Evolutionary conservation across 495 filamentous ascomycete species (phyloP), one percentile per base, ranked within the genome.

Genomic region (Tuber brumale): DNA sequence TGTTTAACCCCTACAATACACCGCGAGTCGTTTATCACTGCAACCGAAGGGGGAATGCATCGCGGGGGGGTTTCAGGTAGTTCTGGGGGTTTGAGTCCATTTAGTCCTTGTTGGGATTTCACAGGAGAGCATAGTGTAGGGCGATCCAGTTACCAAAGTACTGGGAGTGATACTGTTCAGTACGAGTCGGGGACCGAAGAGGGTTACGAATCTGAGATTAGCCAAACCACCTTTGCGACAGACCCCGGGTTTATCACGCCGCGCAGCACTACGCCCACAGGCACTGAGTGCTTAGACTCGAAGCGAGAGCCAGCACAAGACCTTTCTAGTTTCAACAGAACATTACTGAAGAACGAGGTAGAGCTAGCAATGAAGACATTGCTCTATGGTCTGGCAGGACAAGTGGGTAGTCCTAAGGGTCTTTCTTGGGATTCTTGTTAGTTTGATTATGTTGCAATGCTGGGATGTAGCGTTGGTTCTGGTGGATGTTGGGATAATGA

Each of bases 191-290:
- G 57, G 57, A 35, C 14, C 57, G 57, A 66, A 35, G 57, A 31
- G 31, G 57, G 57, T 14, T 66, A 66, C 57, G 57, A 66, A 31
- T 66, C 57, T 5, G 57, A 66, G 57, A 31, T 66, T 35, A 66
- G 57, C 27, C 57, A 66, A 66, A 66, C 57, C 27, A 66, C 57
- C 57, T 66, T 66, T 66, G 12, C 57, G 19, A 66, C 57, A 66
- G 57, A 66, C 18, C 27, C 31, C 14, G 27, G 57, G 4, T 66
- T 66, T 35, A 35, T 66, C 9, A 66, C 57, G 18, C 57, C 57
- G 2, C 57, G 57, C 57, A 35, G 57, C 27, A 16, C 31, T 35
- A 66, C 57, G 27, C 57, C 57, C 14, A 66, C 57, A 35, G 27
- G 57, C 57, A 19, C 27, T 66, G 27, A 35, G 27, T 16, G 57